Evolutionary conservation across 225 moss, liverwort and hornwort species (phyloP).

Genomic region (Pleurozium schreberi): DNA sequence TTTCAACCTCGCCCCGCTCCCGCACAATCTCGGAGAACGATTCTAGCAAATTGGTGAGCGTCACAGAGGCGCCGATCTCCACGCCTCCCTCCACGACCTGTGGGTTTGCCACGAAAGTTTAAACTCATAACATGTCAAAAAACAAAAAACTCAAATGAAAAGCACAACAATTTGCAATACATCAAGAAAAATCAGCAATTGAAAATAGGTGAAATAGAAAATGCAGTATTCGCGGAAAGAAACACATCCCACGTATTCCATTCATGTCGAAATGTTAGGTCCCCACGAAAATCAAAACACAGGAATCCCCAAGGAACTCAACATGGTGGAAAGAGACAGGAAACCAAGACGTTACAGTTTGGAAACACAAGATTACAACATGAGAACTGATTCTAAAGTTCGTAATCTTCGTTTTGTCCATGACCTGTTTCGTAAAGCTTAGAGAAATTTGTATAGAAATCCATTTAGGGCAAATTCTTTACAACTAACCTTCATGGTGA

Average conservation of each 20-base stretch:
- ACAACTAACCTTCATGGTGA: slow-evolving; percentile 13
- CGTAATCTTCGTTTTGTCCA: too few relatives aligned
- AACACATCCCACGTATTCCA: not conserved
- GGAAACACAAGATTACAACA: not conserved
- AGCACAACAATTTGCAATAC: not conserved
- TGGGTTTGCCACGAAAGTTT: not conserved
- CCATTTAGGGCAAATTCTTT: not conserved
- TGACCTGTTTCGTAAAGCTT: not conserved
- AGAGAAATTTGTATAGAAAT: not conserved
- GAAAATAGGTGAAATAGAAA: not conserved
- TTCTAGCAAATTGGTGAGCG: slow-evolving; percentile 52
- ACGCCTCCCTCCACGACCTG: slow-evolving; percentile 36
- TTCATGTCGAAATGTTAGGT: not conserved
- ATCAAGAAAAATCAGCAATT: not conserved
- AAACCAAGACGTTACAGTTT: not conserved
- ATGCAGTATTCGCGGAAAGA: not conserved
- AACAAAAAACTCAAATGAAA: not conserved
- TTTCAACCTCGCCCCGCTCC: slow-evolving; percentile 40
- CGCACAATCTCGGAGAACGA: slow-evolving; percentile 34
- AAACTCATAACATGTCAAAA: not conserved
- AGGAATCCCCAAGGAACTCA: not conserved
- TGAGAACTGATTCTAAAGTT: not conserved
- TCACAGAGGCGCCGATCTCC: slow-evolving; percentile 75
- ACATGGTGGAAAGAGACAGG: not conserved
- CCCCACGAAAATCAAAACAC: not conserved